Percentiles rank a stretch among this genome's conserved stretches.
Evolutionary conservation across 2,329 filamentous ascomycete species (phyloP).

Genomic region (Talaromyces albobiverticillius): DNA sequence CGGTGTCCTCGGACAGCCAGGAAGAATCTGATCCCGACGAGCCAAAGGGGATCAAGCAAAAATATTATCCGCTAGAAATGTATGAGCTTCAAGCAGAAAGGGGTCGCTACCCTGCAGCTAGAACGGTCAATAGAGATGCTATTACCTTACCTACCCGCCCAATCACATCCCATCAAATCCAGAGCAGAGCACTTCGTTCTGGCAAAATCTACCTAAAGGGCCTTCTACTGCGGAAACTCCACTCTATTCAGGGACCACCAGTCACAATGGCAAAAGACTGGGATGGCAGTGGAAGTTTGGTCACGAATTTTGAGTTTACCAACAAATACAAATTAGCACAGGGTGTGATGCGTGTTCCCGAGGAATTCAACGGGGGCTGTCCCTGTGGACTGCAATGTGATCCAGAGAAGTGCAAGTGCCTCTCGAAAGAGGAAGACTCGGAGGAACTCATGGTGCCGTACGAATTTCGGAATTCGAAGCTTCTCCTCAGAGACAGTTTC

Average conservation of each 20-base stretch:
- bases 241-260: slow-evolving; percentile 25
- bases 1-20: slow-evolving; percentile 2
- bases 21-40: slow-evolving; percentile 7
- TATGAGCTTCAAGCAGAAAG: slow-evolving; percentile 3
- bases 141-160: not conserved
- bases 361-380: slow-evolving; percentile 34
- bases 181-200: not conserved
- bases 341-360: slow-evolving; percentile 25
- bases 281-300: slow-evolving; percentile 17
- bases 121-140: not conserved
- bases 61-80: slow-evolving; percentile 14
- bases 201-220: slow-evolving; percentile 14
- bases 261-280: slow-evolving; percentile 23
- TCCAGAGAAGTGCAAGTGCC: slow-evolving; percentile 26
- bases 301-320: slow-evolving; percentile 38
- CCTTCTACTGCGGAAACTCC: slow-evolving; percentile 24
- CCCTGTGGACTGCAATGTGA: slow-evolving; percentile 27
- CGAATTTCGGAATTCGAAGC: slow-evolving; percentile 18
- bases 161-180: not conserved
- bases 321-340: slow-evolving; percentile 34
- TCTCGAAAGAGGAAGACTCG: slow-evolving; percentile 28
- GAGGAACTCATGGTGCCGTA: slow-evolving; percentile 33
- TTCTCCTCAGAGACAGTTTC: slow-evolving; percentile 30
- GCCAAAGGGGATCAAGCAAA: slow-evolving; percentile 2
- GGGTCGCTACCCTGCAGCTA: slow-evolving; percentile 11